Evolutionary conservation across 306 rosid species (phyloP).

Genomic region (Coriaria nepalensis): DNA sequence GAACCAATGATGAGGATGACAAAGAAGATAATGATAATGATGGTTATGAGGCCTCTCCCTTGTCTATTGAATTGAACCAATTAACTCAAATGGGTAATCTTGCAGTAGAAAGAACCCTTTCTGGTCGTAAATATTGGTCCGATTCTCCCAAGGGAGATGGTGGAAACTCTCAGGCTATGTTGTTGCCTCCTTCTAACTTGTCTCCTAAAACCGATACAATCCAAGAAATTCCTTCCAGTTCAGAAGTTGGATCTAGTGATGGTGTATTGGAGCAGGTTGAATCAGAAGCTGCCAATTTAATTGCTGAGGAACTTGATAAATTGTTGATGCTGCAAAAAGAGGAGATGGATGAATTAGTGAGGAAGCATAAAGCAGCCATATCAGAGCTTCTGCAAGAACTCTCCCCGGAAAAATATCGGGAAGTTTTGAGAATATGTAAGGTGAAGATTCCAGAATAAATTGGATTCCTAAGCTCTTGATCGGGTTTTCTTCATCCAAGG

Average conservation of each 20-base stretch:
- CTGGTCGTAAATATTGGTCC: constrained; percentile 90
- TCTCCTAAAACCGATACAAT: constrained; percentile 14
- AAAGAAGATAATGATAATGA: too few species aligned
- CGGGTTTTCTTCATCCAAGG: too few species aligned
- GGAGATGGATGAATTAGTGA: constrained; percentile 54
- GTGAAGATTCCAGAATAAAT: constrained; percentile 18
- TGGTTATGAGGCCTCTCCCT: constrained; percentile 18
- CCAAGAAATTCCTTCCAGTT: constrained; percentile 15
- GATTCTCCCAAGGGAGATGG: constrained; percentile 61
- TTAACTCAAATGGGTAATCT: constrained; percentile 19
- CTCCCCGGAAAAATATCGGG: constrained; percentile 28
- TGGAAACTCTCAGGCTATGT: constrained; percentile 41
- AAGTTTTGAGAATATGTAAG: constrained; percentile 39
- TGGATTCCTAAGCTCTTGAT: neutral
- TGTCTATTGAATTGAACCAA: constrained; percentile 15
- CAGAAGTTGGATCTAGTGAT: constrained; percentile 6
- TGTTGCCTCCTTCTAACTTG: constrained; percentile 29
- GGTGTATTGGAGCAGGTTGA: constrained; percentile 8
- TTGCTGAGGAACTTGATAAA: constrained; percentile 31
- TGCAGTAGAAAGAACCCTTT: constrained; percentile 63
- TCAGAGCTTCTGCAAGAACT: constrained; percentile 38
- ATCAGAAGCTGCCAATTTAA: constrained; percentile 20
- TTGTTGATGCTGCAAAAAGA: constrained; percentile 35
- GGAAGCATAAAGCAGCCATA: constrained; percentile 47
- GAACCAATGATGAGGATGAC: constrained; percentile 18